Base-by-base conservation (phyloP, 495 filamentous ascomycete species). In the Daldinia decipiens region DNA sequence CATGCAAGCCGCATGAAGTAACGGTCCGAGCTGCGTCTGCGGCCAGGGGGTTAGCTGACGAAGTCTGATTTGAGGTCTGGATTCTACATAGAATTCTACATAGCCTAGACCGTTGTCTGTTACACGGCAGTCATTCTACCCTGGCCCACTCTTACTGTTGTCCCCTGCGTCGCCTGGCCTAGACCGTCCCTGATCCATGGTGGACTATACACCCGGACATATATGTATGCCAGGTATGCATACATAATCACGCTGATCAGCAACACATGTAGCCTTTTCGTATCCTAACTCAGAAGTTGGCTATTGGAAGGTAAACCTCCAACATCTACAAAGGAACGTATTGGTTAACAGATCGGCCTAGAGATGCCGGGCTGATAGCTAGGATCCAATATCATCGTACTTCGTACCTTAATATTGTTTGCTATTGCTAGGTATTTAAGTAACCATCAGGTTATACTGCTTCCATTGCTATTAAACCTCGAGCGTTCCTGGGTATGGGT, bases 131-230 rank as follows among this genome's bases (percentile, higher is more conserved):
- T 71, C 62, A 56, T 62, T 65, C 62, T 43, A 71, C 59, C 67
- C 9, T 51, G 65, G 62, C 34, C 67, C 67, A 74, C 63, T 67
- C 71, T 71, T 70, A 63, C 59, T 57, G 62, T 68, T 39, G n/a
- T 26, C 61, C 71, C 71, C 67, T 74, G 71, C 63, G 71, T 39
- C 67, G 71, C 55, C 71, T 51, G 62, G 71, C 59, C 71, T 74
- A 71, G 71, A 74, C 62, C 71, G 32, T 66, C 45, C 34, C 7
- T 9, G 50, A 53, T 70, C 59, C 64, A 62, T 32, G 53, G 26
- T 56, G 51, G 51, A 64, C 13, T 45, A n/a, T 4, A 61, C 43
- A n/a, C 17, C 17, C 12, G 43, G 17, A 19, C 43, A 47, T 47
- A 24, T 7, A 7, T 34, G 31, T 32, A 32, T 32, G 8, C 2